Evolutionary conservation across 2,329 filamentous ascomycete species (phyloP).

Genomic region (Exophiala sp.): DNA sequence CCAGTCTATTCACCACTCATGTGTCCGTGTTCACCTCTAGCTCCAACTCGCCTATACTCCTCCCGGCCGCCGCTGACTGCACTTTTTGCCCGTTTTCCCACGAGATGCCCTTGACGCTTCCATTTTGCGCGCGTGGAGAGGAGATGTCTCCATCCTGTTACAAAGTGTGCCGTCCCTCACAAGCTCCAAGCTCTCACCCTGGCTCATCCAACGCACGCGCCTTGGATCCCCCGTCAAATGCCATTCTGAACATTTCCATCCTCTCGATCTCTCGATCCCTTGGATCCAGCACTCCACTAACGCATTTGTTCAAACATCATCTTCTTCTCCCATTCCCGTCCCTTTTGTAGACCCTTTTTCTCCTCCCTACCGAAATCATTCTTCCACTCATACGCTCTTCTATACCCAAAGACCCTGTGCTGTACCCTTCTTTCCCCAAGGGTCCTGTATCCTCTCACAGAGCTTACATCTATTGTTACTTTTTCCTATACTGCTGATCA

Average conservation of each 20-base stretch:
- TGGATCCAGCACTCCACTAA: conserved; percentile 10
- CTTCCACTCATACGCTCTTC: conserved; percentile 4
- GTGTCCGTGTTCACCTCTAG: neutral
- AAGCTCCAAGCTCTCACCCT: conserved; percentile 1
- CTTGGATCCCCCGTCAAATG: conserved; percentile 9
- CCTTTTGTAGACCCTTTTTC: conserved; percentile 18
- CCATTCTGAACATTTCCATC: conserved; percentile 25
- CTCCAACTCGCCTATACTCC: neutral
- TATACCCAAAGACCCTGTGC: conserved; percentile 2
- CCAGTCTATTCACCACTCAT: neutral
- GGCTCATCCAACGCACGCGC: neutral
- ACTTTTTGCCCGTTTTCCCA: neutral
- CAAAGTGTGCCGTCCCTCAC: neutral
- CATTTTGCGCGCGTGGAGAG: neutral
- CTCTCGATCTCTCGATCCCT: neutral
- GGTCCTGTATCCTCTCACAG: conserved; percentile 2
- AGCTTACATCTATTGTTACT: neutral
- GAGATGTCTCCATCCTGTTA: neutral
- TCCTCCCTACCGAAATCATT: conserved; percentile 1
- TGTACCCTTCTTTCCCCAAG: neutral
- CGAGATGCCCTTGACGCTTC: neutral
- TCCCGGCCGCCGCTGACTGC: neutral
- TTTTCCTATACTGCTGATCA: neutral
- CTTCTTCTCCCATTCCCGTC: conserved; percentile 1
- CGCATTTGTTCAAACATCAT: conserved; percentile 4